phyloP scores from a whole-genome alignment of 192 early-diverging fungal genomes.

The Mortierella claussenii region DNA sequence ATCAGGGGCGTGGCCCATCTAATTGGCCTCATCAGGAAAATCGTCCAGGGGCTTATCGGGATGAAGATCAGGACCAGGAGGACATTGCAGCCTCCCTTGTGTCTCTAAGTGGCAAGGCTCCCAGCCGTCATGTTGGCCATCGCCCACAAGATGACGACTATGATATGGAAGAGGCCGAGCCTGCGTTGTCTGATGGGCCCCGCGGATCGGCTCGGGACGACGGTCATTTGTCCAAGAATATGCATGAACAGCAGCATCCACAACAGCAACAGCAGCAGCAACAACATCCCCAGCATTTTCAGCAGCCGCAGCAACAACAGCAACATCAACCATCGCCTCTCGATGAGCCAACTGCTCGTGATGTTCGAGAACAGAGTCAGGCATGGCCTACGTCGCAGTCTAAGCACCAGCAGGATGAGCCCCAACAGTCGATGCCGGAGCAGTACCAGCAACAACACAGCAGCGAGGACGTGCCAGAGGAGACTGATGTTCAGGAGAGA shows the following conservation, averaged over 20 bases:
- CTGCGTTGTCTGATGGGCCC: not conserved
- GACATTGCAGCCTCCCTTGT: slow-evolving; percentile 50
- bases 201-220: not conserved
- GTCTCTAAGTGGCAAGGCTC: slow-evolving; percentile 41
- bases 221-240: not conserved
- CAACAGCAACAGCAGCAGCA: slow-evolving; percentile 2
- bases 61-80: slow-evolving; percentile 42
- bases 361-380: not conserved
- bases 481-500: not conserved
- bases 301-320: slow-evolving; percentile 3
- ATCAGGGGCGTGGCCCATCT: slow-evolving; percentile 1
- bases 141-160: slow-evolving; percentile 46
- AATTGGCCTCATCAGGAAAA: slow-evolving; percentile 21
- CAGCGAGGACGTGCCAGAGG: not conserved
- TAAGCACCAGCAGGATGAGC: not conserved
- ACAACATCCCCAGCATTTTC: slow-evolving; percentile 7
- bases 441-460: slow-evolving; percentile 3
- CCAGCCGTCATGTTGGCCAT: not conserved
- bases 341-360: not conserved
- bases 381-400: not conserved
- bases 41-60: not conserved
- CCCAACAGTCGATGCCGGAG: slow-evolving; percentile 8
- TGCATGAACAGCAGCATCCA: not conserved
- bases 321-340: slow-evolving; percentile 5
- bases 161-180: slow-evolving; percentile 42